Conservation (phyloP, 371 early-diverging fungal genomes). For the Ecytonucleospora hepatopenaei region DNA sequence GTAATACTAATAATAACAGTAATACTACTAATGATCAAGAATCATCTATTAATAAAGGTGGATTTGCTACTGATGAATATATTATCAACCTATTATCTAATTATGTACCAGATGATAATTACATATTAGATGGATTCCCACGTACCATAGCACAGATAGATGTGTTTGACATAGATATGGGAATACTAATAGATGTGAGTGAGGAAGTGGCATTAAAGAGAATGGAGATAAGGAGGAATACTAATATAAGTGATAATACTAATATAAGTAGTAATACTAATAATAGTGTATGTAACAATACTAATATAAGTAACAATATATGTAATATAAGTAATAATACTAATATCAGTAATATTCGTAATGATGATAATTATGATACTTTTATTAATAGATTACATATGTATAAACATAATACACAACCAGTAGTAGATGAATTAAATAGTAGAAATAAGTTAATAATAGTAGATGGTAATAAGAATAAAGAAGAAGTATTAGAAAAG, state of each 20-base stretch:
- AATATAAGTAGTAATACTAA: too few species aligned
- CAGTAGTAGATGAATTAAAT: conserved; percentile 87
- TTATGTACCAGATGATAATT: conserved; percentile 80
- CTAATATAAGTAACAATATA: too few species aligned
- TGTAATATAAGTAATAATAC: too few species aligned
- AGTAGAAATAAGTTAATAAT: conserved; percentile 71
- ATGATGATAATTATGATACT: conserved; percentile 81
- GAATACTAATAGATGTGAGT: conserved; percentile 27
- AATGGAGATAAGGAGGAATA: conserved; percentile 70
- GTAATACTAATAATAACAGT: too few species aligned
- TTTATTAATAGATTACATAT: conserved; percentile 75
- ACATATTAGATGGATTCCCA: conserved; percentile 99
- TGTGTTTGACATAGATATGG: conserved; percentile 65
- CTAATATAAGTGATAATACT: too few species aligned
- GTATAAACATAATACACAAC: conserved; percentile 84
- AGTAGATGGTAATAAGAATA: conserved; percentile 62
- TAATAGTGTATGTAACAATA: too few species aligned
- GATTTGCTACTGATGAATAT: conserved; percentile 87
- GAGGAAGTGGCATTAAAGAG: conserved; percentile 59
- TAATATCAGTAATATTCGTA: conserved; percentile 80
- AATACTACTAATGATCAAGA: conserved; percentile 11
- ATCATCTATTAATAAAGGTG: conserved; percentile 62
- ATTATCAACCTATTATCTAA: conserved; percentile 85
- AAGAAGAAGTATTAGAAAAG: conserved; percentile 29
- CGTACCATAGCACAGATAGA: conserved; percentile 90